Base-by-base conservation (phyloP, 2,329 filamentous ascomycete genomes). In the Emericellopsis cladophorae region DNA sequence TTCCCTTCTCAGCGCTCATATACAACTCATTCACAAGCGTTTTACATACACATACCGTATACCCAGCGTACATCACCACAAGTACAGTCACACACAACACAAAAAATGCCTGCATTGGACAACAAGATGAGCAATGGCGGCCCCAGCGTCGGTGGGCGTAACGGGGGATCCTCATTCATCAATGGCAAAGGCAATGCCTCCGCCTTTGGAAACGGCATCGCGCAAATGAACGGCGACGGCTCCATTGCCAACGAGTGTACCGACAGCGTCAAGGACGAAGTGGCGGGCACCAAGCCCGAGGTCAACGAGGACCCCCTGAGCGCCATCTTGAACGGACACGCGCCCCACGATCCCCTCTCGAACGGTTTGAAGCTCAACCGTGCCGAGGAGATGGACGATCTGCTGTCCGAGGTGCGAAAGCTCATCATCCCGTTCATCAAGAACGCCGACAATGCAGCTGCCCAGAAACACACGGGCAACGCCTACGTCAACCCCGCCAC, bases 351-450 rank as follows among this genome's bases (percentile, higher is more conserved):
- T 18, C 9, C 16, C 40, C 41, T 42, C 37, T 45, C 43, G 36
- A 45, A 46, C 41, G 44, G 43, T 16, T 36, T 31, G 10, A 40
- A 40, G n/a, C 45, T 64, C 32, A 53, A 61, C 42, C 56, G 66
- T 44, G 66, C 65, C 24, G 60, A 58, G 40, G 67, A 70, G 46
- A 57, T 66, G 32, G 59, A 67, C 37, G 66, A 70, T 57, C 71
- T 88, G 37, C 70, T 88, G 38, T 66, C 72, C 42, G 74, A 81
- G 4, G 74, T 89, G 38, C 74, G 81, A 58, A 62, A 68, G 8
- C 67, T 87, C 41, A 73, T 89, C 43, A 63, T 87, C 16, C 79
- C 80, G 1, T 88, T 83, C 57, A 77, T 90, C 50, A 70, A 66
- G 45, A 66, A 71, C n/a, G 81, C 84, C 33, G 83, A 89, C 58